Percentiles rank a stretch among this genome's conserved stretches.
Evolutionary conservation across 495 filamentous ascomycete genomes (phyloP).

Genomic region (Amniculicola lignicola): DNA sequence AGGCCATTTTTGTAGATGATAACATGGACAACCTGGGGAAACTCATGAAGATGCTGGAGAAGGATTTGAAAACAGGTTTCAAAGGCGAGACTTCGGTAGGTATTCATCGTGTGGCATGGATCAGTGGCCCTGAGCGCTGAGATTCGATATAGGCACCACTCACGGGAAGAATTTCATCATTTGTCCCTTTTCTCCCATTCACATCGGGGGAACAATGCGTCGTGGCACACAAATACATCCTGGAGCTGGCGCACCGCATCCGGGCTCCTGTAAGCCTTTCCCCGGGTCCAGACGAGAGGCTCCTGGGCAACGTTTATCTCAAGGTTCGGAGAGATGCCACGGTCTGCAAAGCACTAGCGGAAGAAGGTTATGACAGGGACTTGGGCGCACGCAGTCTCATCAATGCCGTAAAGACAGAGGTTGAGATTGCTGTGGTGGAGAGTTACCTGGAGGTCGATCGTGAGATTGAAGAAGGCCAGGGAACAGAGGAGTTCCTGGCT

Average conservation of each 20-base stretch:
- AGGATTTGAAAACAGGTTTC: conserved; percentile 48
- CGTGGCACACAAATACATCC: conserved; percentile 47
- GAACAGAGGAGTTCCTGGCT: too few relatives aligned
- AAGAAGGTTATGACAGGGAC: not conserved
- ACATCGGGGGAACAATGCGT: conserved; percentile 44
- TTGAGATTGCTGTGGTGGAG: too few relatives aligned
- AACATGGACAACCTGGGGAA: not conserved
- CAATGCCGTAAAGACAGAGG: not conserved
- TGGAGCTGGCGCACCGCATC: conserved; percentile 19
- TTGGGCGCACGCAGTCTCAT: not conserved
- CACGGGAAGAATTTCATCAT: conserved; percentile 43
- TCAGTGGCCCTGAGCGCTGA: not conserved
- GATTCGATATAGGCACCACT: conserved; percentile 37
- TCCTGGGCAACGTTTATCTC: not conserved
- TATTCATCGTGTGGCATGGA: not conserved
- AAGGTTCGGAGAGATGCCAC: not conserved
- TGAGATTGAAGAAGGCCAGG: too few relatives aligned
- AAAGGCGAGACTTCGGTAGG: conserved; percentile 3
- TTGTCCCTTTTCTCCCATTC: conserved; percentile 52
- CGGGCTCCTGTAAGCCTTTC: not conserved
- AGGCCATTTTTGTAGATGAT: not conserved
- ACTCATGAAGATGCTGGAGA: conserved; percentile 28
- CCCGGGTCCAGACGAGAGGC: not conserved
- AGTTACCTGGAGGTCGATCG: too few relatives aligned
- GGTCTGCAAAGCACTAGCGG: not conserved